Base-by-base conservation (phyloP, 2,329 filamentous ascomycete species). In the Leptographium radiaticola region DNA sequence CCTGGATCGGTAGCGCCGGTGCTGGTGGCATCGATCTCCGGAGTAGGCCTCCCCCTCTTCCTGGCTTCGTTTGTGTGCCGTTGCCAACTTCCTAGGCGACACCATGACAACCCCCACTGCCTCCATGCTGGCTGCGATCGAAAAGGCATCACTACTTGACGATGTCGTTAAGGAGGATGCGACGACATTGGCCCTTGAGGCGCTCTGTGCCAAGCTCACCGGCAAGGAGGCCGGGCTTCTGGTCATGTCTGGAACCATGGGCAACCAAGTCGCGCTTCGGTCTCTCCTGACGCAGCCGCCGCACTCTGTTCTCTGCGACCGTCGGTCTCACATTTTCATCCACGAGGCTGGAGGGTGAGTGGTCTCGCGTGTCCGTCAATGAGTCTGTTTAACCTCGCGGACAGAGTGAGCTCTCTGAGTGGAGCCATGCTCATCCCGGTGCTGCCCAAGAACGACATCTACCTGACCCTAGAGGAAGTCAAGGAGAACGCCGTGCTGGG, bases 241-340 rank as follows among this genome's bases (percentile, higher is more conserved):
- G 53, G 87, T 95, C 53, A 75, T 94, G 56, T 93, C 87, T 0
- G 91, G 91, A 4, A 95, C 90, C 6, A 95, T 95, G 89, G 89
- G 89, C 43, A 96, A 96, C 69, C 89, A 95, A 66, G 74, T 96
- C 18, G 84, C 86, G 0, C 75, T 95, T 44, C 81, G 90, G 42
- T 77, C 86, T 1, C 85, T 93, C 56, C 75, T 96, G 15, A 77
- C 74, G 1, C 84, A 87, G 56, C 89, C 90, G 15, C 91, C 91
- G 0, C 82, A 95, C 65, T 79, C 79, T 9, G 79, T 96, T 6
- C 71, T 96, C 10, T 88, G 86, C 61, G 90, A 96, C 65, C 74
- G 83, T 58, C 79, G 88, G 38, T 79, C 82, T 6, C 91, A 96
- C 65, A 86, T 96, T 55, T 72, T 87, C 55, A 74, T 81, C 43